Evolutionary conservation across 257 asterid genomes (phyloP).

Genomic region (Primulina eburnea): DNA sequence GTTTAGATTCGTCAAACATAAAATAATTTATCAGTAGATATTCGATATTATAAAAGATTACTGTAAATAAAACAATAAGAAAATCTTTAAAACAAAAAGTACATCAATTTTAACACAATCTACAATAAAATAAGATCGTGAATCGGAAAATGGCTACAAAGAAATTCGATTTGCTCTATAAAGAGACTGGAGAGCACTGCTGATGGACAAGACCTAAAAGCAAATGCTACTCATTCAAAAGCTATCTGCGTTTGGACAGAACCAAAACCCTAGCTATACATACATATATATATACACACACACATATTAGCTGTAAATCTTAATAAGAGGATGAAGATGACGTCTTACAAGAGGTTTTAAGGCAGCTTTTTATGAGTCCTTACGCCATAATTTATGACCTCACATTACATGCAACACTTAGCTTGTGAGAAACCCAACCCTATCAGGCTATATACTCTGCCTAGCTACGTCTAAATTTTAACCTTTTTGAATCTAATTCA

Average conservation of each 20-base stretch:
- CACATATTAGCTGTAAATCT: slow-evolving; percentile 27
- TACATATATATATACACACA: background rate
- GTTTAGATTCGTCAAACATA: no score
- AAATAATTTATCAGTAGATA: no score
- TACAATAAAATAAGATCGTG: background rate
- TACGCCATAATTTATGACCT: background rate
- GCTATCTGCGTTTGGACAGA: slow-evolving; percentile 28
- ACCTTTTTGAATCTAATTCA: slow-evolving; percentile 15
- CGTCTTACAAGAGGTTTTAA: background rate
- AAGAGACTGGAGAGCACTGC: slow-evolving; percentile 17
- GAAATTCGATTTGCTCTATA: background rate
- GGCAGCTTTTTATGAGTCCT: background rate
- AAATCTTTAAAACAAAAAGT: no score
- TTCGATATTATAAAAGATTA: no score
- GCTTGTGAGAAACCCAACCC: slow-evolving; percentile 5
- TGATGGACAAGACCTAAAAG: slow-evolving; percentile 42
- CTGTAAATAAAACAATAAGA: no score
- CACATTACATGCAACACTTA: slow-evolving; percentile 9
- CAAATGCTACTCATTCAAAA: slow-evolving; percentile 32
- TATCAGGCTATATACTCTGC: background rate
- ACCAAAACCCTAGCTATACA: slow-evolving; percentile 34
- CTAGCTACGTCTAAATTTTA: slow-evolving; percentile 4
- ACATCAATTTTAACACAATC: no score
- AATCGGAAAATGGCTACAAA: background rate
- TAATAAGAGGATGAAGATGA: background rate